These are phyloP conservation scores for Simplicillium aogashimaense DNA, from an alignment of 2,329 filamentous ascomycete genomes.

Conservation along the genomic window DNA sequence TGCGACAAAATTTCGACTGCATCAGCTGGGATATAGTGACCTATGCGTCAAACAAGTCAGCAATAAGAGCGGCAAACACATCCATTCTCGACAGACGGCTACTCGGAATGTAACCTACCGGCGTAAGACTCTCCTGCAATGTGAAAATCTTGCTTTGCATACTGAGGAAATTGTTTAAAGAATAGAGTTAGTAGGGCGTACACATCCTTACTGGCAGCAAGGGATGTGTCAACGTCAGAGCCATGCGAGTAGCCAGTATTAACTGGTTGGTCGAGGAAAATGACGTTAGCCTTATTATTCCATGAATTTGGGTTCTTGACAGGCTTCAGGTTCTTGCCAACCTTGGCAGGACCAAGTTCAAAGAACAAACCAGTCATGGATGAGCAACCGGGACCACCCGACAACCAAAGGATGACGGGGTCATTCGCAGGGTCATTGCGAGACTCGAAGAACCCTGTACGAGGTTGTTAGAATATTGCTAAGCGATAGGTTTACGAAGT, in stretches of 20 bases:
- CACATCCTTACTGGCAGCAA: constrained; percentile 94
- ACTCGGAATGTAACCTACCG: constrained; percentile 19
- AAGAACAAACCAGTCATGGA: constrained; percentile 95
- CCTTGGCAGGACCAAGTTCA: constrained; percentile 83
- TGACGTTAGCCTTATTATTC: constrained; percentile 96
- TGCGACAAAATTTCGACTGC: constrained; percentile 84
- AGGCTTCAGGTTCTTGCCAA: constrained; percentile 73
- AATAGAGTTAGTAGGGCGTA: constrained; percentile 96
- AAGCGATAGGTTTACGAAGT: background rate
- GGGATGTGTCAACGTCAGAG: constrained; percentile 83
- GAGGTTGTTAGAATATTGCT: background rate
- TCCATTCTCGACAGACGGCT: too few species aligned
- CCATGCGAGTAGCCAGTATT: constrained; percentile 98
- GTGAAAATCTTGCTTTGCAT: constrained; percentile 92
- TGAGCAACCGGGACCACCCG: constrained; percentile 93
- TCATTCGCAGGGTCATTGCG: constrained; percentile 96
- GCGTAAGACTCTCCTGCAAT: constrained; percentile 94
- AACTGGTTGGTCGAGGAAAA: constrained; percentile 98
- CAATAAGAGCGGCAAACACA: too few species aligned
- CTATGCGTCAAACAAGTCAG: too few species aligned
- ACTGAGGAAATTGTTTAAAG: constrained; percentile 98
- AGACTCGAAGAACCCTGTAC: constrained; percentile 83
- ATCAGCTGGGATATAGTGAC: constrained; percentile 92
- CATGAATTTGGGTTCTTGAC: constrained; percentile 84
- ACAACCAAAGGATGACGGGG: constrained; percentile 89